phyloP scores from a whole-genome alignment of 805 yeast species.

The Hanseniaspora valbyensis region DNA sequence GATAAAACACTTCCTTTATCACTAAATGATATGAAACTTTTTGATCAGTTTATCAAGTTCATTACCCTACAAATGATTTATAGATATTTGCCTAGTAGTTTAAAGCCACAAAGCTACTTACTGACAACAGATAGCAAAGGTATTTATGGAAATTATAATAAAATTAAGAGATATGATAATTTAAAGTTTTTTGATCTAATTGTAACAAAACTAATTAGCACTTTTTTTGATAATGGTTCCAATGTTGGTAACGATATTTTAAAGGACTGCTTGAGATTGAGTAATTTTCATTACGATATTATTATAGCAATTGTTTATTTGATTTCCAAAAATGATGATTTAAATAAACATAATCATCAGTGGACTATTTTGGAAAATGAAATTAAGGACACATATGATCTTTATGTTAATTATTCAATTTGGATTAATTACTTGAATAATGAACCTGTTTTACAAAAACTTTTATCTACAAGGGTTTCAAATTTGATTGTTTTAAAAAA shows the following conservation, averaged over 20 bases:
- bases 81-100: conserved; percentile 38
- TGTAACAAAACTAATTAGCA: not conserved
- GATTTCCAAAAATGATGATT: conserved; percentile 19
- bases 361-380: conserved; percentile 30
- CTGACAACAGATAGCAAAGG: conserved; percentile 55
- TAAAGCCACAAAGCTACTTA: conserved; percentile 22
- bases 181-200: not conserved
- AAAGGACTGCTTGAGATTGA: conserved; percentile 44
- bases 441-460: not conserved
- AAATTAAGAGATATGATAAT: conserved; percentile 20
- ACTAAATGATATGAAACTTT: conserved; percentile 69
- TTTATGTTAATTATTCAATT: conserved; percentile 50
- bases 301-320: conserved; percentile 40
- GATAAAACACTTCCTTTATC: conserved; percentile 46
- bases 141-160: conserved; percentile 40
- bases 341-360: conserved; percentile 4
- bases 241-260: conserved; percentile 28
- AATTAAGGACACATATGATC: conserved; percentile 53
- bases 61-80: conserved; percentile 64
- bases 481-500: conserved; percentile 29
- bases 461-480: conserved; percentile 3
- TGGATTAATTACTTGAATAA: conserved; percentile 32
- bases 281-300: conserved; percentile 57
- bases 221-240: not conserved
- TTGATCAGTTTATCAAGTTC: conserved; percentile 52